Base-by-base conservation (phyloP, 225 moss, liverwort and hornwort species). In the Bryum argenteum region DNA sequence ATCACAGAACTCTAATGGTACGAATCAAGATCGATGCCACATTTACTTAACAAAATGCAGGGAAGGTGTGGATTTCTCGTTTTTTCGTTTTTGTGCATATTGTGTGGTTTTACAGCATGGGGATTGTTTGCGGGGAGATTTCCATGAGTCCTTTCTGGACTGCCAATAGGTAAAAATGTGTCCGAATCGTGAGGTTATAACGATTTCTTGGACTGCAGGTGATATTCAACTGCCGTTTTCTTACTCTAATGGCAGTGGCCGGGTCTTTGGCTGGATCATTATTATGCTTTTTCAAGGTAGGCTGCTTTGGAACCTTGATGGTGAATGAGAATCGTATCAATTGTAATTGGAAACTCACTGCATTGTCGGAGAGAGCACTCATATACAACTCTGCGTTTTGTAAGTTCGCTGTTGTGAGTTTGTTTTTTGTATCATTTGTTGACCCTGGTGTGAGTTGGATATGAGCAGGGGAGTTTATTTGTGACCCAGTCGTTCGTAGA, bases 201-300 rank as follows among this genome's bases (percentile, higher is more conserved):
- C 2, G 22, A 54, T n/a, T 33, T 44, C 18, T 38, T 70, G 53
- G 41, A 65, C 54, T 82, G 78, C 89, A 93, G 94, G 67, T 66
- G 53, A 98, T 98, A 56, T 94, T 98, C 60, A 84, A 98, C 62
- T 98, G 89, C 78, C 92, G 98, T 23, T 98, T 98, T 70, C 39
- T 98, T 69, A 92, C 98, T 37, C 79, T 98, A 52, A 91, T 98
- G 81, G 98, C 88, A 43, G 98, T 98, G 8, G 54, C 79, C n/a
- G 98, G 98, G 33, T 98, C 98, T 38, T 78, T 98, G 63, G 82
- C 91, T 37, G 98, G 98, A 77, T 91, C 98, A 1, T 47, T 94
- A 28, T 50, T 98, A 43, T 98, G 98, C 79, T 98, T 98, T 63
- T 77, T 91, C 64, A 94, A 94, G 87, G 93, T 91, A 71, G 48